Percentiles rank a stretch among this genome's conserved stretches.
Conservation (phyloP, 2,329 filamentous ascomycete genomes). For the Nannizzia gypsea region DNA sequence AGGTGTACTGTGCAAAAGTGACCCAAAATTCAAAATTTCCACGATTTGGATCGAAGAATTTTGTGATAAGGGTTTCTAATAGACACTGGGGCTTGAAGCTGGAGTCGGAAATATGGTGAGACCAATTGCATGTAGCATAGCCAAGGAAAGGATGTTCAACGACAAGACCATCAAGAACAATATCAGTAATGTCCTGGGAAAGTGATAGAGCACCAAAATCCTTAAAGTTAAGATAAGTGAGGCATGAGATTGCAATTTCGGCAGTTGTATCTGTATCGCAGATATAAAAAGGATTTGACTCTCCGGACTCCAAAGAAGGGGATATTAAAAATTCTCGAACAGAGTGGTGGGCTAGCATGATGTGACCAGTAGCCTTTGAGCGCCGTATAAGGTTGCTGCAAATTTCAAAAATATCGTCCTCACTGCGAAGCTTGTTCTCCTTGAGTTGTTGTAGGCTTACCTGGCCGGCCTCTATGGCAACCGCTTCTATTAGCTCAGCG, state of each 20-base stretch:
- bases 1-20: neutral
- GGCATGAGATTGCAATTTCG: neutral
- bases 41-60: neutral
- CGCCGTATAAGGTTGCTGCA: neutral
- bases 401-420: neutral
- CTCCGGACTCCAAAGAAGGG: neutral
- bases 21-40: neutral
- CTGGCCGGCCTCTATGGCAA: neutral
- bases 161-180: neutral
- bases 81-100: neutral
- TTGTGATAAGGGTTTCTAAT: neutral
- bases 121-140: neutral
- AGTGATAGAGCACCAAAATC: neutral
- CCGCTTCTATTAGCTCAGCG: neutral
- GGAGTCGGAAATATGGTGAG: neutral
- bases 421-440: neutral
- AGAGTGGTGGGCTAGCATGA: constrained; percentile 1
- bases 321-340: neutral
- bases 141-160: neutral
- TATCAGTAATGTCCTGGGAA: neutral
- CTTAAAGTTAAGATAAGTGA: neutral
- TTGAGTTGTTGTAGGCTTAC: neutral
- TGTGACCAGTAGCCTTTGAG: neutral
- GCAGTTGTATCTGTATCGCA: neutral
- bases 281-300: neutral